Percentiles rank a stretch among this genome's conserved stretches.
These are phyloP conservation scores for Metschnikowia picachoensis DNA, from an alignment of 805 yeast species.

Conservation along the genomic window DNA sequence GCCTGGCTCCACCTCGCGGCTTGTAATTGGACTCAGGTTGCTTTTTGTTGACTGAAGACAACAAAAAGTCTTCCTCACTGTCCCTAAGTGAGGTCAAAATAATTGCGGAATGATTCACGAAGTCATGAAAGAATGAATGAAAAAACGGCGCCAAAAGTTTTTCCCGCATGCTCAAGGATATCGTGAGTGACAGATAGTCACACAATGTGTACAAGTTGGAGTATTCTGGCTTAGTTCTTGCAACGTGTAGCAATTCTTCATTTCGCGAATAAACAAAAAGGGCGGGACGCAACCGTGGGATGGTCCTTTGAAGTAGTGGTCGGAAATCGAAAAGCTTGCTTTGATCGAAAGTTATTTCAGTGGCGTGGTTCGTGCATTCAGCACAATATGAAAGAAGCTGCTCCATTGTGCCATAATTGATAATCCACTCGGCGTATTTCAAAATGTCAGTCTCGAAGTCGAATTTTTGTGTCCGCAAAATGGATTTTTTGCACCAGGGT, in stretches of 20 bases:
- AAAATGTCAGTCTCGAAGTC: conserved; percentile 57
- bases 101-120: conserved; percentile 62
- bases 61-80: conserved; percentile 66
- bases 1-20: neutral
- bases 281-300: conserved; percentile 53
- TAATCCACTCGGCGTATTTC: conserved; percentile 53
- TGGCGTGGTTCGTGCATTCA: conserved; percentile 43
- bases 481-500: conserved; percentile 60
- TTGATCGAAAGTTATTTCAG: conserved; percentile 35
- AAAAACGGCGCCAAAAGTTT: conserved; percentile 37
- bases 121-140: conserved; percentile 49
- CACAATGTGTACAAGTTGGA: conserved; percentile 30
- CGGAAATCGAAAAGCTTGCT: conserved; percentile 62
- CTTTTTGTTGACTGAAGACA: conserved; percentile 42
- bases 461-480: conserved; percentile 37
- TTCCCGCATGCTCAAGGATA: conserved; percentile 25
- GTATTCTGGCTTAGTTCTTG: conserved; percentile 24
- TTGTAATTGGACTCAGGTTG: conserved; percentile 36
- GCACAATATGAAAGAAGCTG: conserved; percentile 59
- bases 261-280: conserved; percentile 50
- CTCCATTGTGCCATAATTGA: conserved; percentile 68
- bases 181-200: conserved; percentile 20
- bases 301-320: conserved; percentile 59
- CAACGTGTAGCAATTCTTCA: conserved; percentile 26
- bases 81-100: conserved; percentile 65